A percentile compares a stretch with the other conserved stretches of the same genome.
Conservation (phyloP, 2,329 filamentous ascomycete genomes). For the Byssothecium circinans region DNA sequence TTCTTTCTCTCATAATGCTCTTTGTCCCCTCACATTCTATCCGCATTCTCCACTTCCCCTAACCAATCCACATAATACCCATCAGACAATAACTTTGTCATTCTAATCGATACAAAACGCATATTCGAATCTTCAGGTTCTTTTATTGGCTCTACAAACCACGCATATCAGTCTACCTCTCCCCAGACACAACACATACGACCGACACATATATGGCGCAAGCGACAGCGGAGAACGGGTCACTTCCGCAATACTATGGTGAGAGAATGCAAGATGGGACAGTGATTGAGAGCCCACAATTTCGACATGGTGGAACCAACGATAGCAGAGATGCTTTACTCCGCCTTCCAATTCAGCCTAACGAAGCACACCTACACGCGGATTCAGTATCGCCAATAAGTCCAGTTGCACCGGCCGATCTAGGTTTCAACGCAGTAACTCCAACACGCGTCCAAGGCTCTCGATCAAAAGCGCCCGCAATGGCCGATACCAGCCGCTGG, state of each 20-base stretch:
- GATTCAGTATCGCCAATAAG: slow-evolving; percentile 16
- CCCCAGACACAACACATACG: slow-evolving; percentile 4
- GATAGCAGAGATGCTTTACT: slow-evolving; percentile 34
- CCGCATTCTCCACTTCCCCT: background rate
- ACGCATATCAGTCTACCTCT: slow-evolving; percentile 9
- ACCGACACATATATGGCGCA: slow-evolving; percentile 24
- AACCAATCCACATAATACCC: background rate
- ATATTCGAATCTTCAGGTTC: background rate
- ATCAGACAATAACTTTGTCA: background rate
- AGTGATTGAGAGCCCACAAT: slow-evolving; percentile 27
- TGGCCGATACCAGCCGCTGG: slow-evolving; percentile 16
- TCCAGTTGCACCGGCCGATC: slow-evolving; percentile 12
- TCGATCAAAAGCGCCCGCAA: slow-evolving; percentile 12
- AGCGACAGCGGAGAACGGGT: slow-evolving; percentile 6
- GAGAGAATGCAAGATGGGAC: slow-evolving; percentile 33
- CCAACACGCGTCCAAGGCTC: slow-evolving; percentile 10
- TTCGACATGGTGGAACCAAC: slow-evolving; percentile 17
- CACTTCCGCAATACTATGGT: slow-evolving; percentile 33
- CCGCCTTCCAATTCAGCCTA: slow-evolving; percentile 30
- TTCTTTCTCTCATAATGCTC: background rate
- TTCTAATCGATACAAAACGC: slow-evolving; percentile 1
- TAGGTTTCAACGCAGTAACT: slow-evolving; percentile 7
- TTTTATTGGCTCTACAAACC: slow-evolving; percentile 2
- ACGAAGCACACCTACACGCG: slow-evolving; percentile 27
- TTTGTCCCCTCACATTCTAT: background rate